These are phyloP conservation scores for Lactifluus rugatus DNA, from an alignment of 768 basidiomycete species.

Conservation along the genomic window DNA sequence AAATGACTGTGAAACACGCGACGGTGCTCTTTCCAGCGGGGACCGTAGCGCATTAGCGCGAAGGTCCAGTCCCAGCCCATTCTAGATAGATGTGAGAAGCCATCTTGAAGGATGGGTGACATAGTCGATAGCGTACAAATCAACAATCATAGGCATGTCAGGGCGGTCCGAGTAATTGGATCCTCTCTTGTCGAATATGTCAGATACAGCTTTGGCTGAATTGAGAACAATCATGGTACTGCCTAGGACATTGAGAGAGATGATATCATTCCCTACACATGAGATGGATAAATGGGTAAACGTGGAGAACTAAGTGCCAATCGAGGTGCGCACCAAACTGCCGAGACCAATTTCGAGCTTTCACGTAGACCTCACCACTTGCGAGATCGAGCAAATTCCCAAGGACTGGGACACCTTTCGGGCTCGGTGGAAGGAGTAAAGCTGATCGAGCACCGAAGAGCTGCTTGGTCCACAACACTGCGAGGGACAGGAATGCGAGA, in stretches of 20 bases:
- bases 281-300: neutral
- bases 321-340: conserved; percentile 17
- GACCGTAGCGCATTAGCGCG: conserved; percentile 21
- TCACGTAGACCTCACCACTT: conserved; percentile 13
- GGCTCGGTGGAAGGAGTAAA: conserved; percentile 20
- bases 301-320: neutral
- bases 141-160: conserved; percentile 19
- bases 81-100: conserved; percentile 4
- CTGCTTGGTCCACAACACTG: conserved; percentile 11
- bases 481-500: conserved; percentile 1
- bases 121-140: conserved; percentile 13
- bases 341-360: conserved; percentile 21
- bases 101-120: too few species aligned
- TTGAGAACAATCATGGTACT: conserved; percentile 20
- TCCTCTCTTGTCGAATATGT: conserved; percentile 22
- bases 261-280: conserved; percentile 12
- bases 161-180: conserved; percentile 23
- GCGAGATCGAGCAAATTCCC: conserved; percentile 24
- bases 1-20: conserved; percentile 21
- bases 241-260: conserved; percentile 18
- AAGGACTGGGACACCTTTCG: conserved; percentile 19
- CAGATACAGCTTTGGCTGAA: conserved; percentile 19
- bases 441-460: neutral
- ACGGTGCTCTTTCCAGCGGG: conserved; percentile 21
- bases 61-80: conserved; percentile 22